Conservation (phyloP, 1,284 basidiomycete genomes). For the Ceratobasidium sp. region DNA sequence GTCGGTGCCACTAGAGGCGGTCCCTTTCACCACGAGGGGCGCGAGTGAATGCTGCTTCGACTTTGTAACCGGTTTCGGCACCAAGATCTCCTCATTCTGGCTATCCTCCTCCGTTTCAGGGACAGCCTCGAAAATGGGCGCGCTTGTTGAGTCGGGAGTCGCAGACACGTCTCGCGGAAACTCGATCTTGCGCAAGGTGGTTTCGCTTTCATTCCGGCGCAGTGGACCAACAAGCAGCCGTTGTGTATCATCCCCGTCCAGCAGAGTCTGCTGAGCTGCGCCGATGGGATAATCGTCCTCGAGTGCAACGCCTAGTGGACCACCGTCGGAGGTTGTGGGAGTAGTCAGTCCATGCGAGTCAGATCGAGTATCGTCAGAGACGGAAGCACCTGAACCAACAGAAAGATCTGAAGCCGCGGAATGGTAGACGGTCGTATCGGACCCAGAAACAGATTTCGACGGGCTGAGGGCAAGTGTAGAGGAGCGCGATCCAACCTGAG, state of each 20-base stretch:
- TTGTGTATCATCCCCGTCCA: slow-evolving; percentile 7
- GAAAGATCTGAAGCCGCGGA: slow-evolving; percentile 67
- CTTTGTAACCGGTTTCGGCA: slow-evolving; percentile 9
- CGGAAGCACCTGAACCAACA: slow-evolving; percentile 42
- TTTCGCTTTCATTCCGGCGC: slow-evolving; percentile 36
- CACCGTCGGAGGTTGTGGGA: slow-evolving; percentile 68
- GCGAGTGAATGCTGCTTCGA: neutral
- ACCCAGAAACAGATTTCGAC: slow-evolving; percentile 60
- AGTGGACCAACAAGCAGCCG: slow-evolving; percentile 6
- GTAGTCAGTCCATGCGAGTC: slow-evolving; percentile 58
- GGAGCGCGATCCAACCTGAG: slow-evolving; percentile 50
- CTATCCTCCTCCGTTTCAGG: slow-evolving; percentile 43
- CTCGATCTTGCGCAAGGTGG: slow-evolving; percentile 32
- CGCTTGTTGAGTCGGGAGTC: neutral
- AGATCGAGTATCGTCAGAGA: slow-evolving; percentile 43
- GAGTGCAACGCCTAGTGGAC: slow-evolving; percentile 44
- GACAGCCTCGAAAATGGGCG: slow-evolving; percentile 12
- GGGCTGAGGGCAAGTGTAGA: slow-evolving; percentile 53
- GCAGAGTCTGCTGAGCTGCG: neutral
- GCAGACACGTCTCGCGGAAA: slow-evolving; percentile 17
- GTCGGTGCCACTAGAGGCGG: slow-evolving; percentile 1
- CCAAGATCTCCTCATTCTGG: slow-evolving; percentile 41
- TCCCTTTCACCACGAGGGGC: neutral
- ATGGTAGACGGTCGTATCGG: slow-evolving; percentile 60
- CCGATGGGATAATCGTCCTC: slow-evolving; percentile 31